A percentile compares a stretch with the other conserved stretches of the same genome.
Evolutionary conservation across 139 green algal genomes (phyloP).

Genomic region (Haematococcus lacustris): DNA sequence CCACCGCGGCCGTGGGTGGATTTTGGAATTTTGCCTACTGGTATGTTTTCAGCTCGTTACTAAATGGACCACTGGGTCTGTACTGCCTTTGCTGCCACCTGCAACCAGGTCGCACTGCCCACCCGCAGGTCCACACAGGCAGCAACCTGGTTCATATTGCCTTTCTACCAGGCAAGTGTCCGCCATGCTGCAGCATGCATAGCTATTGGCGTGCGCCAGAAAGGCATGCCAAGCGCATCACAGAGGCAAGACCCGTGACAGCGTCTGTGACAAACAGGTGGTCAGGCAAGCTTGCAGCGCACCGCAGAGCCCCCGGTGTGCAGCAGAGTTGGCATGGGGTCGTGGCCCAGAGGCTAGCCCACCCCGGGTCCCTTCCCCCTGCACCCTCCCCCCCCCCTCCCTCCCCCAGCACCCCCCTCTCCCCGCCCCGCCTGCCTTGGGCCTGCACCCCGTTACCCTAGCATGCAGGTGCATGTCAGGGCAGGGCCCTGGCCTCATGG

Average conservation of each 20-base stretch:
- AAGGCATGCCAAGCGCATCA: not conserved
- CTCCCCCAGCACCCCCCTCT: too few relatives aligned
- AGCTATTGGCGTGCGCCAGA: not conserved
- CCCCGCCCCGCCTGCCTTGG: too few relatives aligned
- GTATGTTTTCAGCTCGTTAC: conserved; percentile 18
- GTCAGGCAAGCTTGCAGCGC: not conserved
- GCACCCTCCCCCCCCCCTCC: too few relatives aligned
- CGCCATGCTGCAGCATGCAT: not conserved
- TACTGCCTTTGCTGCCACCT: not conserved
- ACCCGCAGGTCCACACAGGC: conserved; percentile 62
- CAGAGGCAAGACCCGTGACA: not conserved
- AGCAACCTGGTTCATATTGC: conserved; percentile 83
- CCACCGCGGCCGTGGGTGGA: conserved; percentile 19
- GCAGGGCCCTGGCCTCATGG: too few relatives aligned
- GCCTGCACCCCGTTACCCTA: too few relatives aligned
- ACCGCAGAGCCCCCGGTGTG: too few relatives aligned
- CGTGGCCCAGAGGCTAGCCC: too few relatives aligned
- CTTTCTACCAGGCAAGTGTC: conserved; percentile 65
- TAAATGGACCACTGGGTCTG: too few relatives aligned
- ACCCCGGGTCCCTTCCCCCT: too few relatives aligned
- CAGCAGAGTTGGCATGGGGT: too few relatives aligned
- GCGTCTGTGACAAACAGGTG: not conserved
- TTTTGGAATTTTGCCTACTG: conserved; percentile 74
- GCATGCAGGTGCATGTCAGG: too few relatives aligned
- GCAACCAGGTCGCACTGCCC: conserved; percentile 21